These are phyloP conservation scores for Evansstolkia leycettana DNA, from an alignment of 495 filamentous ascomycete species.

Conservation along the genomic window DNA sequence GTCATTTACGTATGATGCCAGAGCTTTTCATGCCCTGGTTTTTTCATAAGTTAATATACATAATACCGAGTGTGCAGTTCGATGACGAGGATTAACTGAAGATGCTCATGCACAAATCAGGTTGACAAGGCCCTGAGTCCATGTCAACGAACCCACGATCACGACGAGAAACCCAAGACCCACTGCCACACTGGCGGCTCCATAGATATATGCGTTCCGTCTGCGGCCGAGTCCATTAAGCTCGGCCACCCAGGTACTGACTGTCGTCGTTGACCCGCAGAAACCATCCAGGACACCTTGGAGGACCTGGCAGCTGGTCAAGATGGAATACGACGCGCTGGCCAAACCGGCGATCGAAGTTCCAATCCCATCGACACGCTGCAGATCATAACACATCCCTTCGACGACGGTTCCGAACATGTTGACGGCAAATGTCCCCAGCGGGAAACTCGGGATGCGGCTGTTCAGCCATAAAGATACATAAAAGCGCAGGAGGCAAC, in stretches of 20 bases:
- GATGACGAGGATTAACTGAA: not conserved
- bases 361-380: conserved; percentile 37
- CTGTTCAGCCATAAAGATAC: conserved; percentile 55
- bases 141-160: conserved; percentile 70
- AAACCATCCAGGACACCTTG: conserved; percentile 84
- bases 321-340: not conserved
- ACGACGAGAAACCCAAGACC: conserved; percentile 56
- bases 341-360: conserved; percentile 7
- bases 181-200: conserved; percentile 46
- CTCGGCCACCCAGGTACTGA: conserved; percentile 88
- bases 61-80: not conserved
- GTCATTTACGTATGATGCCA: too few species aligned
- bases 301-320: conserved; percentile 64
- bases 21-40: too few species aligned
- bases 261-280: conserved; percentile 79
- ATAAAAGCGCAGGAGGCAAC: conserved; percentile 59
- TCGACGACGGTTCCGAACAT: conserved; percentile 56
- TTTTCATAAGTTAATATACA: too few species aligned
- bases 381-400: conserved; percentile 61
- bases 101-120: conserved; percentile 34
- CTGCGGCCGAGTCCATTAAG: conserved; percentile 49
- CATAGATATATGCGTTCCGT: conserved; percentile 67
- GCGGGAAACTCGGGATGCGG: conserved; percentile 56
- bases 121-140: conserved; percentile 52
- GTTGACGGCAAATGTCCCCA: conserved; percentile 85